These are phyloP conservation scores for Paragyromitra xinjiangensis DNA, from an alignment of 495 filamentous ascomycete species.

Conservation along the genomic window DNA sequence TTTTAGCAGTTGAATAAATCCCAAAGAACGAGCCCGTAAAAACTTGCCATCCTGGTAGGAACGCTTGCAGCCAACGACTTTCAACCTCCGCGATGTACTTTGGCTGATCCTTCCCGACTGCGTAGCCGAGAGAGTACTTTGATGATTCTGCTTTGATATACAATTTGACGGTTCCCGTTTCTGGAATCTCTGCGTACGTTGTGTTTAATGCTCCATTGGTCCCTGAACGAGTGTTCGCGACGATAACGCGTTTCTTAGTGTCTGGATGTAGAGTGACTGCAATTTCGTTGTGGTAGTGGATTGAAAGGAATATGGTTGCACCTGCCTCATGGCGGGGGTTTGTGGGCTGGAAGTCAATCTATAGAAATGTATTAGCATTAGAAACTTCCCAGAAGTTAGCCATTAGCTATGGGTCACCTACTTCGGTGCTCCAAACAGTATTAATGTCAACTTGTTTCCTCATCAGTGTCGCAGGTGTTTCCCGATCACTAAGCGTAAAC, in stretches of 20 bases:
- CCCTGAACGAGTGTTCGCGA: conserved; percentile 22
- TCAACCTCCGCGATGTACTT: conserved; percentile 32
- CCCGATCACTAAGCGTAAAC: conserved; percentile 43
- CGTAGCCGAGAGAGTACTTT: conserved; percentile 48
- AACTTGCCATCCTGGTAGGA: conserved; percentile 41
- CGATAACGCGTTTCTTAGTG: conserved; percentile 32
- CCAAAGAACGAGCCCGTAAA: conserved; percentile 50
- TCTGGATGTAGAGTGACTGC: conserved; percentile 40
- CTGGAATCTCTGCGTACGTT: conserved; percentile 35
- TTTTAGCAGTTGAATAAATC: conserved; percentile 46
- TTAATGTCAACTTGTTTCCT: conserved; percentile 60
- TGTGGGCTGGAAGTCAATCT: conserved; percentile 46
- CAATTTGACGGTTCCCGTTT: conserved; percentile 26
- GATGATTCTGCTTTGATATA: conserved; percentile 46
- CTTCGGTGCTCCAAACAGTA: conserved; percentile 44
- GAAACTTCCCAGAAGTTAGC: not conserved
- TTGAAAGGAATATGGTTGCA: conserved; percentile 41
- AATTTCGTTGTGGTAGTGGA: conserved; percentile 49
- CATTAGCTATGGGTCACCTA: not conserved
- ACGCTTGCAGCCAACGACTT: conserved; percentile 33
- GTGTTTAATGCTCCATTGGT: conserved; percentile 21
- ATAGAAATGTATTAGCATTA: not conserved
- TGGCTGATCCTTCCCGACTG: conserved; percentile 22
- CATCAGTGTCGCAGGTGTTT: conserved; percentile 60
- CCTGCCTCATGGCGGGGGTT: conserved; percentile 45